These are phyloP conservation scores for Boletus reticulatus DNA, from an alignment of 768 basidiomycete species.

Conservation along the genomic window DNA sequence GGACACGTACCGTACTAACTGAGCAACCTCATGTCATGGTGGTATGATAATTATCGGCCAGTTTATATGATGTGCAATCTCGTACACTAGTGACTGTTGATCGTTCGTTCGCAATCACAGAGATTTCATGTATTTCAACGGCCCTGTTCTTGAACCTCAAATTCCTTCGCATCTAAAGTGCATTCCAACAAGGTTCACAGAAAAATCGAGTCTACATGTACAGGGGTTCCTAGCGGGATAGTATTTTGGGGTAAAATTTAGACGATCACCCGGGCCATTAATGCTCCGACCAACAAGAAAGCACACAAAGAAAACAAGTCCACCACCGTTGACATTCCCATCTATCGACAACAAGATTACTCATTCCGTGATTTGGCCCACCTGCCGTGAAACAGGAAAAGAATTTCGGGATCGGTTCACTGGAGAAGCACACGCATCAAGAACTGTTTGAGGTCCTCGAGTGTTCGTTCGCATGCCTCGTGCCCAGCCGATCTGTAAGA, in stretches of 20 bases:
- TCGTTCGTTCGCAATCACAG: background rate
- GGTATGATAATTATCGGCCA: background rate
- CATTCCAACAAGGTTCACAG: background rate
- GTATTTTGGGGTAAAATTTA: background rate
- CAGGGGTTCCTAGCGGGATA: background rate
- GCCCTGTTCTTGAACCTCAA: too few species aligned
- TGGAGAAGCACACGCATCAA: slow-evolving; percentile 55
- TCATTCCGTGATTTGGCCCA: background rate
- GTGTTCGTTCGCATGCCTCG: slow-evolving; percentile 58
- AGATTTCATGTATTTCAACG: background rate
- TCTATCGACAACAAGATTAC: background rate
- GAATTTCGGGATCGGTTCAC: slow-evolving; percentile 1
- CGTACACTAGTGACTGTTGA: background rate
- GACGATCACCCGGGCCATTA: background rate
- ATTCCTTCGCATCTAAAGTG: background rate
- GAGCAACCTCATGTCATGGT: background rate
- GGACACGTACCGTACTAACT: background rate
- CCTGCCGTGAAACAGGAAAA: background rate
- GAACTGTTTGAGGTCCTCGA: slow-evolving; percentile 70
- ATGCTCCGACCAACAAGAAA: background rate
- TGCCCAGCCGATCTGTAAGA: slow-evolving; percentile 70
- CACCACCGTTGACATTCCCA: background rate
- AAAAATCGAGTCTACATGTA: background rate
- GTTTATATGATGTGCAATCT: background rate
- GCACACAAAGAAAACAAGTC: background rate